Evolutionary conservation across 345 rosid species (phyloP).

Genomic region (Camelina sativa): DNA sequence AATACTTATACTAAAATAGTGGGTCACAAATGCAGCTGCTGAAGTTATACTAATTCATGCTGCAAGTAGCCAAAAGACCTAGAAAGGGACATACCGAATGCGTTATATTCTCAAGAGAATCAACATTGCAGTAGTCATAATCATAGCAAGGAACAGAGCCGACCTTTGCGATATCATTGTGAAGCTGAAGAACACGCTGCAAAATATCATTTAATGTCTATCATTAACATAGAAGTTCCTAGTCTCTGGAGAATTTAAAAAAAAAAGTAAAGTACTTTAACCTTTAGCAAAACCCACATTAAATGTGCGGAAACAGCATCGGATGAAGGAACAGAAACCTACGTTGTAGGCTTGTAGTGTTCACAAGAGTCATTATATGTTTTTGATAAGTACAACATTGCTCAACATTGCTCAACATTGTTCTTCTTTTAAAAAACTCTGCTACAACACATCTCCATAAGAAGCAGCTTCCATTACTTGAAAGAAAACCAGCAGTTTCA

Average conservation of each 20-base stretch:
- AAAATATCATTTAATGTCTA: slow-evolving; percentile 81
- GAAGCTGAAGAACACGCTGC: slow-evolving; percentile 78
- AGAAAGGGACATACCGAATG: slow-evolving; percentile 61
- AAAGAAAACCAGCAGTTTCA: too few species aligned
- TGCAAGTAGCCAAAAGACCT: neutral
- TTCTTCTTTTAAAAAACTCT: too few species aligned
- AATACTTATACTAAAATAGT: neutral
- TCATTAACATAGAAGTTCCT: slow-evolving; percentile 75
- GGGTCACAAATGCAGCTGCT: slow-evolving; percentile 9
- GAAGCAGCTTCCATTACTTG: too few species aligned
- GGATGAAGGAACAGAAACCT: slow-evolving; percentile 42
- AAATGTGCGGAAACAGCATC: slow-evolving; percentile 9
- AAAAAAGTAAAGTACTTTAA: too few species aligned
- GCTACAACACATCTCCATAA: too few species aligned
- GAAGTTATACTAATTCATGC: neutral
- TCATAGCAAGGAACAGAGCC: slow-evolving; percentile 37
- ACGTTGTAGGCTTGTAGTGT: slow-evolving; percentile 65
- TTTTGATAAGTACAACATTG: slow-evolving; percentile 57
- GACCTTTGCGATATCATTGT: slow-evolving; percentile 75
- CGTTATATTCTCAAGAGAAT: slow-evolving; percentile 14
- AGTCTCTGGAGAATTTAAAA: slow-evolving; percentile 55
- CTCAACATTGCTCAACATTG: slow-evolving; percentile 16
- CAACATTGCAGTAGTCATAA: too few species aligned
- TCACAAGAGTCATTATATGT: slow-evolving; percentile 78
- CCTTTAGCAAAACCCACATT: slow-evolving; percentile 1